Evolutionary conservation across 2,329 filamentous ascomycete genomes (phyloP).

Genomic region (Penicillium sp.): DNA sequence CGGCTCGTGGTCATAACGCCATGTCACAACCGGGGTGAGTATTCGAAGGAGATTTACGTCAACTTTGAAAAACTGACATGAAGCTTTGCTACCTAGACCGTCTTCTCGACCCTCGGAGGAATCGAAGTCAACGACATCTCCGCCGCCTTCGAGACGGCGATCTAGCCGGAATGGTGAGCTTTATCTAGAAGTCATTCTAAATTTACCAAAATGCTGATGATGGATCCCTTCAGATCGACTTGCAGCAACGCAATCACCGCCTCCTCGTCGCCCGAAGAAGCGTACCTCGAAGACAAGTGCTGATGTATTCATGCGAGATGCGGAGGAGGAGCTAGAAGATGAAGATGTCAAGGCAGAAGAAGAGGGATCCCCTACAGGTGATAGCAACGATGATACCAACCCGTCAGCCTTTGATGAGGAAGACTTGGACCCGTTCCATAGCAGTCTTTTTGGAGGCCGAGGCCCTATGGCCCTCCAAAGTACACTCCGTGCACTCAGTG

Average conservation of each 20-base stretch:
- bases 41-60: slow-evolving; percentile 11
- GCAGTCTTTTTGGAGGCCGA: slow-evolving; percentile 63
- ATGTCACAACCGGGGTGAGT: slow-evolving; percentile 45
- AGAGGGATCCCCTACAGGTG: slow-evolving; percentile 59
- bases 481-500: slow-evolving; percentile 81
- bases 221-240: slow-evolving; percentile 32
- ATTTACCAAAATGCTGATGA: background rate
- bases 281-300: slow-evolving; percentile 55
- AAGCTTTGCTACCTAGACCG: slow-evolving; percentile 47
- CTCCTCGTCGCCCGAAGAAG: slow-evolving; percentile 53
- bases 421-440: slow-evolving; percentile 61
- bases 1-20: slow-evolving; percentile 33
- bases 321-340: slow-evolving; percentile 53
- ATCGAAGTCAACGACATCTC: slow-evolving; percentile 53
- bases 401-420: slow-evolving; percentile 54
- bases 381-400: slow-evolving; percentile 64
- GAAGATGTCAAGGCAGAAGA: slow-evolving; percentile 48
- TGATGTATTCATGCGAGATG: slow-evolving; percentile 70
- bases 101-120: slow-evolving; percentile 65
- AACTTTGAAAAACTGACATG: slow-evolving; percentile 1
- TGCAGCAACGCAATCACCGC: slow-evolving; percentile 33
- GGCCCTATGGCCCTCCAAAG: slow-evolving; percentile 68
- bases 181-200: slow-evolving; percentile 4
- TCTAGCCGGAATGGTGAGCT: slow-evolving; percentile 69
- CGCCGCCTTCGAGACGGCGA: slow-evolving; percentile 68